These are phyloP conservation scores for Beauveria australis DNA, from an alignment of 2,329 filamentous ascomycete genomes.

Conservation along the genomic window DNA sequence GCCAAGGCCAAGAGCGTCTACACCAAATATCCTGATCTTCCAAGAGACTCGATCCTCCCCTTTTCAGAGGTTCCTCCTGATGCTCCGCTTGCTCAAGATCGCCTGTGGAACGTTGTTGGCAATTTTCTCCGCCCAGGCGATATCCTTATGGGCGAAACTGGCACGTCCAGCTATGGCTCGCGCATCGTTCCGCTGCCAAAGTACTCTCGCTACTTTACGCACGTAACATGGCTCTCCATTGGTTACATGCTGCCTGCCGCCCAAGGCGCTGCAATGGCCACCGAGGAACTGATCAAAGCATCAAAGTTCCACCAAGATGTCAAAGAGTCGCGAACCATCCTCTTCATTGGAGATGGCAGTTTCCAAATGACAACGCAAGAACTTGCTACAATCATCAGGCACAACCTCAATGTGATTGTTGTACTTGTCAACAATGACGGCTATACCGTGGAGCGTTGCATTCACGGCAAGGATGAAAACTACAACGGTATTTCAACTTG, in stretches of 20 bases:
- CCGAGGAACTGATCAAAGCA: conserved; percentile 31
- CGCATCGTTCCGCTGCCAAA: conserved; percentile 41
- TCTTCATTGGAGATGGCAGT: conserved; percentile 56
- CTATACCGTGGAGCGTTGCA: conserved; percentile 50
- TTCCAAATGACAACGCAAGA: conserved; percentile 61
- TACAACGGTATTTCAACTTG: conserved; percentile 50
- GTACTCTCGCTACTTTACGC: conserved; percentile 38
- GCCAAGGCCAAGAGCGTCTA: conserved; percentile 18
- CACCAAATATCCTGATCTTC: conserved; percentile 19
- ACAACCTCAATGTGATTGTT: conserved; percentile 39
- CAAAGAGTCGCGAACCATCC: conserved; percentile 32
- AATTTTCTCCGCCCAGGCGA: conserved; percentile 43
- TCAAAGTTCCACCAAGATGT: conserved; percentile 13
- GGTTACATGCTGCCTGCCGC: conserved; percentile 52
- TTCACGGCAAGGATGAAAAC: conserved; percentile 42
- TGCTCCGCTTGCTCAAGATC: conserved; percentile 37
- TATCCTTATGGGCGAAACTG: conserved; percentile 49
- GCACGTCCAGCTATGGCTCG: conserved; percentile 47
- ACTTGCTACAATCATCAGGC: conserved; percentile 52
- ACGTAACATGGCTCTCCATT: conserved; percentile 50
- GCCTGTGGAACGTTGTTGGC: conserved; percentile 38
- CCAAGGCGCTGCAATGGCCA: conserved; percentile 47
- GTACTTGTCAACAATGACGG: conserved; percentile 52
- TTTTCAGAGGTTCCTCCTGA: conserved; percentile 16
- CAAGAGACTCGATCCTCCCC: conserved; percentile 16